Evolutionary conservation across 148 eudicot species (phyloP), one percentile per base, ranked within the genome.

Genomic region (Chenopodium quinoa): DNA sequence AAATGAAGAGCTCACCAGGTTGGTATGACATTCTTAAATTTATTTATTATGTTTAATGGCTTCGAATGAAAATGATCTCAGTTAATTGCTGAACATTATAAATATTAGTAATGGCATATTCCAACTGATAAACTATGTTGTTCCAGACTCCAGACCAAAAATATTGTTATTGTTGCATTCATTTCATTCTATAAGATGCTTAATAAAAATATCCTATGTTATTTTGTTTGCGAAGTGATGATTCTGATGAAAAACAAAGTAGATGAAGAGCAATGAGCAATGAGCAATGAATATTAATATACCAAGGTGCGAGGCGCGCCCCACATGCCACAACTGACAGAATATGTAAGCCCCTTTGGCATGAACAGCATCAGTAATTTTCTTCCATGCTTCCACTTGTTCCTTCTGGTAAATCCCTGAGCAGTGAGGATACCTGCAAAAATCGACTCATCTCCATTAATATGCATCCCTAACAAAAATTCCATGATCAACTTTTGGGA

Each of bases 301-400:
- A 95, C 97, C 93, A 71, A 40, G 84, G 88, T 93, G 96, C 3
- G 98, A 95, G 67, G 94, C 96, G 7, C 98, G 90, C 54, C 98
- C 97, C 2, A 90, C 93, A 72, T 94, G 98, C 98, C 98, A 94
- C n/a, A 94, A 73, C 75, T 95, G 98, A 76, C 96, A 93, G 85
- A 91, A 92, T 22, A 95, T 79, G 72, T 90, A 62, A 48, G 88
- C 93, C 73, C 96, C 96, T 73, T 90, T 90, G 70, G 87, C 87
- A 79, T 95, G 98, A 52, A 92, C 93, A 31, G 96, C 92, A 80
- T 87, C 91, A 58, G 93, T 94, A 29, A 93, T 89, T 67, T 87
- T 87, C 92, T 87, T 93, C 98, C 98, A 95, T 14, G 91, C 94
- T 70, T 91, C 90, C 50, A 91, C 83, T 83, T 93, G 97, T 81